Evolutionary conservation across 2,329 filamentous ascomycete species (phyloP), one percentile per base, ranked within the genome.

Genomic region (Ceratocystis diversiconidia): DNA sequence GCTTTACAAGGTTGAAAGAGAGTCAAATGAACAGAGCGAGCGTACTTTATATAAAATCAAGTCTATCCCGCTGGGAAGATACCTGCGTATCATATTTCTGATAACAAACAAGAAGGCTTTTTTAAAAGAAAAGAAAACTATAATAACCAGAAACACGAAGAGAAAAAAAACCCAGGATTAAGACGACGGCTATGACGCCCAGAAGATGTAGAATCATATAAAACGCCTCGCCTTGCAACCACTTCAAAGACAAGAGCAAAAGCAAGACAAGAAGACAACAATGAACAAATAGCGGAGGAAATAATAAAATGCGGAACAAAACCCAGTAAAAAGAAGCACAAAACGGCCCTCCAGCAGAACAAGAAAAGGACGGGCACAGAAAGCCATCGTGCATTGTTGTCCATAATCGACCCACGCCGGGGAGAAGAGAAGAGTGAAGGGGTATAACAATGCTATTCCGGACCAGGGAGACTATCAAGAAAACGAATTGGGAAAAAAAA

Each of bases 391-490:
- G 48, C n/a, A 10, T 19, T 19, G 2, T 2, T 48, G 46, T 25
- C 55, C 64, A 46, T 36, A 60, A 48, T 43, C 48, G 46, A 62
- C 52, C 30, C 19, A 22, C 22, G 22, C 22, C 25, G 57, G 57
- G 17, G 50, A 41, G 55, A 65, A 19, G 25, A 62, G 59, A 28
- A 63, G 36, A 32, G 61, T 5, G 19, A 30, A 48, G 36, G 61
- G 22, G 52, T 61, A 41, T 41, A 57, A 25, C 28, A 48, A 66
- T 46, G 28, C 25, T 25, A 10, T 25, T 60, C 57, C 46, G 57
- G 50, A 46, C 28, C 32, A 30, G 28, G 52, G 32, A 52, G 46
- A 62, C 48, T 62, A 41, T 22, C 15, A 63, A 59, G 48, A 66
- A 28, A 52, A 52, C 44, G 15, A 60, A 61, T 6, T 7, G 12